Evolutionary conservation across 129 eudicot species (phyloP).

Genomic region (Flaveria brownii): DNA sequence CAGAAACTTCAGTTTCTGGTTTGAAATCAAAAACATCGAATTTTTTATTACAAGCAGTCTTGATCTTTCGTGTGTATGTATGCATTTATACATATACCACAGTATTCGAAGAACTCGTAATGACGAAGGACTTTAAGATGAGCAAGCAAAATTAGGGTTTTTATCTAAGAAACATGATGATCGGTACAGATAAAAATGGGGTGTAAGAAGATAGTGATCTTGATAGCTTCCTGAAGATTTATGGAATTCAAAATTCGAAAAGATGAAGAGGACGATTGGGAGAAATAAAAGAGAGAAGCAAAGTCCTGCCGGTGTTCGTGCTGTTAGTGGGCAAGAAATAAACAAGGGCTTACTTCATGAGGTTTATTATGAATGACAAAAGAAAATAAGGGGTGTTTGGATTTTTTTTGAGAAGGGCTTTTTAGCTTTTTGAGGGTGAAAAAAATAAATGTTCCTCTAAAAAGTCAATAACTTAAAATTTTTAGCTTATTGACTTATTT

Average conservation of each 20-base stretch:
- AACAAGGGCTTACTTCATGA: not conserved
- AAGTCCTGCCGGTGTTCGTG: conserved; percentile 2
- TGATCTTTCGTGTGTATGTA: conserved; percentile 34
- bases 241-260: conserved; percentile 15
- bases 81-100: conserved; percentile 13
- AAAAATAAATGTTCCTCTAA: no score
- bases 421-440: no score
- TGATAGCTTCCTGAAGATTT: conserved; percentile 21
- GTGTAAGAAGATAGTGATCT: conserved; percentile 2
- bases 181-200: not conserved
- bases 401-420: no score
- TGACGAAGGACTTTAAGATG: not conserved
- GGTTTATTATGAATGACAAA: not conserved
- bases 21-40: conserved; percentile 55
- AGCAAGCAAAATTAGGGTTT: conserved; percentile 33
- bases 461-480: no score
- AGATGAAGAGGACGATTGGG: conserved; percentile 5
- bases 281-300: not conserved
- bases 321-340: not conserved
- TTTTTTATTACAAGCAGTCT: conserved; percentile 31
- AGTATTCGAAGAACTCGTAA: conserved; percentile 11
- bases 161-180: conserved; percentile 1
- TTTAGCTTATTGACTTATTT: no score
- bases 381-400: no score
- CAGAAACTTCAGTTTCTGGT: conserved; percentile 40